Base-by-base conservation (phyloP, 1,284 basidiomycete species). In the Microbotryum scabiosae region DNA sequence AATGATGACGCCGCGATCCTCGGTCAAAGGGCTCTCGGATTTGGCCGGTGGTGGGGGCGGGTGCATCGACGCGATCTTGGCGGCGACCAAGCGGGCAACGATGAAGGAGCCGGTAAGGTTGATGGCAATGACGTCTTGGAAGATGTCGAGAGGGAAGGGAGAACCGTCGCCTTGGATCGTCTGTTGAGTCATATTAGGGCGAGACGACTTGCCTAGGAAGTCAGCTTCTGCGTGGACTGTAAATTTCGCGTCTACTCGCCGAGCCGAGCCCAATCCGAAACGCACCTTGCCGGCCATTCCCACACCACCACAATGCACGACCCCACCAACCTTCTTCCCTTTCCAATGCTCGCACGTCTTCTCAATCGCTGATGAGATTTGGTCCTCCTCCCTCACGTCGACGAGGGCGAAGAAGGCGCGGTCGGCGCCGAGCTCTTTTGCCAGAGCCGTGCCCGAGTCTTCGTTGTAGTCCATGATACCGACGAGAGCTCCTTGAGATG, bases 81-180 rank as follows among this genome's bases (percentile, higher is more conserved):
- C 65, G 8, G 75, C 75, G 5, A 74, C 72, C 5, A 73, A 65
- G 0, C 75, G 66, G 1, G 73, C 70, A 51, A 76, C 71, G 57
- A 76, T 75, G 69, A 75, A 76, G 16, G 71, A 72, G 7, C 75
- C 75, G 46, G 68, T 62, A 46, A 72, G 64, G 59, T 74, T 74
- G 64, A 74, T 72, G 43, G 71, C 68, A 49, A 76, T 68, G 3
- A 74, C 71, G 9, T 54, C 69, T 12, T 65, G 57, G 63, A 75
- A 76, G 6, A 66, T 66, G 45, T 73, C 71, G 8, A 73, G 68
- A 47, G 70, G 58, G 46, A 67, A 75, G 0, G 75, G 74, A 32
- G 67, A 48, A 7, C 75, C 73, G 1, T 73, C 71, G 26, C 64
- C 62, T 12, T 65, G 55, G 28, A 75, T 62, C 5, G 67, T 74